phyloP scores from a whole-genome alignment of 305 asterid species.

The Striga hermonthica region DNA sequence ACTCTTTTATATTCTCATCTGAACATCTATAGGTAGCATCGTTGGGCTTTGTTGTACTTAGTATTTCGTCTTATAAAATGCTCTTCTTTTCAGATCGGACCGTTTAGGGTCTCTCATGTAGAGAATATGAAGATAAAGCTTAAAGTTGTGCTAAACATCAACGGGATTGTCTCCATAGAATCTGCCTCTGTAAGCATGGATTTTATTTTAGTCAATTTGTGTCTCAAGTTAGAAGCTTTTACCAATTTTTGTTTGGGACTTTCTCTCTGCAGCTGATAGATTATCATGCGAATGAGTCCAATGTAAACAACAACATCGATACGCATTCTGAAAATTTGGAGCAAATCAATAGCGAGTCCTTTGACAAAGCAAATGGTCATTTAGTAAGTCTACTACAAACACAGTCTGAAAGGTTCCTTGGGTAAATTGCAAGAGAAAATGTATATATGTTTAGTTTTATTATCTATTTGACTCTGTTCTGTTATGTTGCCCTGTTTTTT shows the following conservation, averaged over 20 bases:
- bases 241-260: slow-evolving; percentile 21
- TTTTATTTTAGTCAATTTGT: slow-evolving; percentile 20
- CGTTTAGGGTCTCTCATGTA: slow-evolving; percentile 54
- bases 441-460: not conserved
- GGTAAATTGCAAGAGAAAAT: slow-evolving; percentile 20
- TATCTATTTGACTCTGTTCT: too few relatives aligned
- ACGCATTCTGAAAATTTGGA: slow-evolving; percentile 35
- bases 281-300: slow-evolving; percentile 46
- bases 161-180: slow-evolving; percentile 70
- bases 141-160: slow-evolving; percentile 67
- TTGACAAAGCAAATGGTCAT: slow-evolving; percentile 42
- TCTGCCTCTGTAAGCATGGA: slow-evolving; percentile 68
- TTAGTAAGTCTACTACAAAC: slow-evolving; percentile 42
- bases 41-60: not conserved
- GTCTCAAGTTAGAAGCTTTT: slow-evolving; percentile 22
- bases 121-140: slow-evolving; percentile 63
- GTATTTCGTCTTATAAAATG: slow-evolving; percentile 20
- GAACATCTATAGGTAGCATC: not conserved
- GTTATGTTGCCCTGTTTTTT: too few relatives aligned
- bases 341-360: slow-evolving; percentile 42
- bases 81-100: slow-evolving; percentile 66
- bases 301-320: slow-evolving; percentile 35
- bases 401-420: slow-evolving; percentile 24
- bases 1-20: too few relatives aligned
- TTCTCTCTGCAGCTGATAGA: slow-evolving; percentile 62